Evolutionary conservation across 164 flowering plant genomes (phyloP), one percentile per base, ranked within the genome.

Genomic region (Paratinospora sagittata): DNA sequence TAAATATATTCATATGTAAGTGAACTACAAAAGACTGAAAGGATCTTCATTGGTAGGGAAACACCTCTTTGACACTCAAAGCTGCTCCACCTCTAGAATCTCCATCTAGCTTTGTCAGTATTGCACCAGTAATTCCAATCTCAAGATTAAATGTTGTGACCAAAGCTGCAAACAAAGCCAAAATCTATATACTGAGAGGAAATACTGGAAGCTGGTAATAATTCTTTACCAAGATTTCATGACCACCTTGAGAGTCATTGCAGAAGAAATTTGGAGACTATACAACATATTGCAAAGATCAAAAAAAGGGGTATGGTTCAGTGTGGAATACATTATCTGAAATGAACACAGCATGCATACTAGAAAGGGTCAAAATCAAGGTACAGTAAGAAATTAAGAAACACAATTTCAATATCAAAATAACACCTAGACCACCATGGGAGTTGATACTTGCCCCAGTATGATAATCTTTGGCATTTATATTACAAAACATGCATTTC

Each of bases 51-150:
- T 11, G 10, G n/a, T 34, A 21, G 9, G 60, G 41, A 17, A 3
- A 75, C 23, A 90, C 98, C 98, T 95, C 98, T 84, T 84, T 92
- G 34, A 95, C 98, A 83, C 98, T 95, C 80, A 95, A 77, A 79
- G 97, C 98, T 34, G 98, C 98, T 74, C 98, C 98, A 73, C 97
- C 98, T 88, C 98, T 85, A 39, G 98, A 95, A 83, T 95, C 98
- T 3, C 97, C 98, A 87, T 95, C 98, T 70, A 95, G 85, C 83
- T 95, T 95, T 68, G 98, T 89, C 80, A 95, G 81, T 80, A 95
- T 92, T 62, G 98, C 96, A 67, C 98, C 98, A 52, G 98, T 95
- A 60, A 95, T 92, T 43, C 98, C 98, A 58, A 95, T 89, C 88
- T 95, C 97, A 68, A 95, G 78, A 80, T 95, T 95, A 85, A 95